Evolutionary conservation across 2,329 filamentous ascomycete species (phyloP).

Genomic region (Ceratocystis variospora): DNA sequence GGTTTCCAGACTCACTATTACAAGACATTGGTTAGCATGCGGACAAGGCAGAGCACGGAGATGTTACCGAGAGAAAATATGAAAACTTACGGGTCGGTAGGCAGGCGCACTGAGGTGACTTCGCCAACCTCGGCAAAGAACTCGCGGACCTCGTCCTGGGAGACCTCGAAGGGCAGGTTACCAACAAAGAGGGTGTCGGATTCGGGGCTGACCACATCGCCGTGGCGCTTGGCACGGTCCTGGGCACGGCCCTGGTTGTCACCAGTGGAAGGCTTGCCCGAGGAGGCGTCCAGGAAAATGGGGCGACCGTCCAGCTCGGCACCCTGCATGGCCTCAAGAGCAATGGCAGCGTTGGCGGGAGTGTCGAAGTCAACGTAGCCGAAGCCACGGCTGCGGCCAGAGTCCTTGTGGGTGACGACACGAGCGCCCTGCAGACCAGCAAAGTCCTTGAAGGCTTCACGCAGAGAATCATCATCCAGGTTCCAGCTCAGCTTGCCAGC

Average conservation of each 20-base stretch:
- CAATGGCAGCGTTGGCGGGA: conserved; percentile 53
- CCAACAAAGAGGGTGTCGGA: conserved; percentile 83
- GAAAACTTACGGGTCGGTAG: conserved; percentile 57
- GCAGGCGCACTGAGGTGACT: conserved; percentile 70
- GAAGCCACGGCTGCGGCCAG: conserved; percentile 77
- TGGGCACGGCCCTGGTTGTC: conserved; percentile 43
- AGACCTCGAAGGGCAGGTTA: conserved; percentile 74
- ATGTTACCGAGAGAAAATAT: not conserved
- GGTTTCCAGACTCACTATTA: conserved; percentile 57
- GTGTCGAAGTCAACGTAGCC: conserved; percentile 81
- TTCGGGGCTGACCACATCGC: conserved; percentile 65
- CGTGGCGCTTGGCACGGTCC: conserved; percentile 55
- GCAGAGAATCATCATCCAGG: conserved; percentile 70
- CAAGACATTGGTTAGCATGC: conserved; percentile 26
- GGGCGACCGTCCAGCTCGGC: conserved; percentile 58
- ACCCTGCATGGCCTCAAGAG: conserved; percentile 61
- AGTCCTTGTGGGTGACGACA: conserved; percentile 70
- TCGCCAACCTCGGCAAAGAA: conserved; percentile 59
- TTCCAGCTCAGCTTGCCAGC: conserved; percentile 85
- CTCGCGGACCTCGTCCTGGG: conserved; percentile 59
- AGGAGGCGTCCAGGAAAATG: conserved; percentile 53
- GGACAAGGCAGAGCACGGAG: not conserved
- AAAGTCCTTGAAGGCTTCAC: conserved; percentile 67
- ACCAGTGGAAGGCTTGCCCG: conserved; percentile 45
- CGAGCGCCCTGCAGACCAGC: conserved; percentile 59